Percentiles rank a stretch among this genome's conserved stretches.
These are phyloP conservation scores for Debaryomyces maramus DNA, from an alignment of 805 yeast genomes.

Conservation along the genomic window DNA sequence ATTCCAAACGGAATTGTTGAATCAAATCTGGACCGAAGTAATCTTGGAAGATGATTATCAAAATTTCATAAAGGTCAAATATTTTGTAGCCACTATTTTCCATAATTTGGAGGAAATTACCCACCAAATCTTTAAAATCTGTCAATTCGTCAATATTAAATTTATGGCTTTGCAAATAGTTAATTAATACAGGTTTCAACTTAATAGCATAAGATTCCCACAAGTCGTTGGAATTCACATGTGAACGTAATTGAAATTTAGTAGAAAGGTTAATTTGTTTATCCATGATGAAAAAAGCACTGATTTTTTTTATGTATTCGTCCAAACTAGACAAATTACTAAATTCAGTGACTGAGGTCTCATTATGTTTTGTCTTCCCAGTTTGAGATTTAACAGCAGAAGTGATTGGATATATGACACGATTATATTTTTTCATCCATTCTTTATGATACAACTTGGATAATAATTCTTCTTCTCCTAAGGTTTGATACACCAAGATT, in stretches of 20 bases:
- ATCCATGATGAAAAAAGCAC: conserved; percentile 80
- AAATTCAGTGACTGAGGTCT: conserved; percentile 25
- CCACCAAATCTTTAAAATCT: conserved; percentile 61
- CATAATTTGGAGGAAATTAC: conserved; percentile 71
- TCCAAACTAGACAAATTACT: conserved; percentile 41
- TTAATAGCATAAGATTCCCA: conserved; percentile 71
- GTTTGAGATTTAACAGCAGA: conserved; percentile 27
- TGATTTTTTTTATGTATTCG: conserved; percentile 57
- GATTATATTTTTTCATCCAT: conserved; percentile 65
- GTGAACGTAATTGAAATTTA: conserved; percentile 59
- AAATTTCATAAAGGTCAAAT: conserved; percentile 58
- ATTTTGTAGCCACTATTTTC: conserved; percentile 68
- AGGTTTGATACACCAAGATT: conserved; percentile 73
- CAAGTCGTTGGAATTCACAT: conserved; percentile 63
- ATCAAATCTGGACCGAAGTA: conserved; percentile 59
- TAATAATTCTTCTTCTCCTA: conserved; percentile 64
- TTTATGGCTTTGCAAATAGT: conserved; percentile 43
- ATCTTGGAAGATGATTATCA: conserved; percentile 56
- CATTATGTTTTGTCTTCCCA: conserved; percentile 11
- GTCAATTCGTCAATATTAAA: conserved; percentile 45
- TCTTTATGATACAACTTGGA: conserved; percentile 67
- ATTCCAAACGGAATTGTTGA: conserved; percentile 58
- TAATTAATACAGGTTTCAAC: conserved; percentile 56
- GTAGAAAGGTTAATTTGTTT: conserved; percentile 64
- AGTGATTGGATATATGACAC: conserved; percentile 65